Base-by-base conservation (phyloP, 345 rosid species). In the Stellera chamaejasme region DNA sequence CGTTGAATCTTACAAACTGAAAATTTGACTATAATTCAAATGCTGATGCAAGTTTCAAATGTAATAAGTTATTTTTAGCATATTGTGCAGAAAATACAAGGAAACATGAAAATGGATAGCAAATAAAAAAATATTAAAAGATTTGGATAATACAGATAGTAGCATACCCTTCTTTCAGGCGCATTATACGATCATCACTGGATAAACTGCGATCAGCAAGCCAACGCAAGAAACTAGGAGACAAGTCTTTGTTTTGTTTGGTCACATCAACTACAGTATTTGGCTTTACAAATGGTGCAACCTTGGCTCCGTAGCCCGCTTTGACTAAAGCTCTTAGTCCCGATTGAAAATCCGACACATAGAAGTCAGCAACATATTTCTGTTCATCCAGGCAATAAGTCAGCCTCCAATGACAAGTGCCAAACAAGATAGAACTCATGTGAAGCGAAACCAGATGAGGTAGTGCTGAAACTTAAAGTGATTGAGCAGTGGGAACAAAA, bases 291-390 rank as follows among this genome's bases (percentile, higher is more conserved):
- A 85, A 85, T 2, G 95, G 82, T 63, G 96, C 74, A 70, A 91
- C 92, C 79, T 83, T 85, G 5, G 98, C 79, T 60, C 98, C 98
- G 60, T 80, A 79, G 28, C 98, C 98, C 2, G 95, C 95, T 77
- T 88, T 88, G 51, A 91, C 96, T 62, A 85, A 59, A 47, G 98
- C 98, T 66, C 98, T 77, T 44, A 91, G 73, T 52, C 98, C 98
- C 10, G 96, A 82, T 26, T 88, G 98, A 50, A 91, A 85, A 68
- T 91, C 98, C 41, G 98, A 91, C 48, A 91, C 69, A 79, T 91
- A 91, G 70, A 91, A 91, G 69, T 91, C 98, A 8, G 92, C 79
- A 60, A 85, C 87, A 62, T 82, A 80, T 60, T 77, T 82, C 98
- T 91, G 88, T 70, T 76, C 71, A 76, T n/a, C 52, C 19, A 19